A percentile compares a stretch with the other conserved stretches of the same genome.
Conservation (phyloP, 2,329 filamentous ascomycete genomes). For the Penicillium sp. region DNA sequence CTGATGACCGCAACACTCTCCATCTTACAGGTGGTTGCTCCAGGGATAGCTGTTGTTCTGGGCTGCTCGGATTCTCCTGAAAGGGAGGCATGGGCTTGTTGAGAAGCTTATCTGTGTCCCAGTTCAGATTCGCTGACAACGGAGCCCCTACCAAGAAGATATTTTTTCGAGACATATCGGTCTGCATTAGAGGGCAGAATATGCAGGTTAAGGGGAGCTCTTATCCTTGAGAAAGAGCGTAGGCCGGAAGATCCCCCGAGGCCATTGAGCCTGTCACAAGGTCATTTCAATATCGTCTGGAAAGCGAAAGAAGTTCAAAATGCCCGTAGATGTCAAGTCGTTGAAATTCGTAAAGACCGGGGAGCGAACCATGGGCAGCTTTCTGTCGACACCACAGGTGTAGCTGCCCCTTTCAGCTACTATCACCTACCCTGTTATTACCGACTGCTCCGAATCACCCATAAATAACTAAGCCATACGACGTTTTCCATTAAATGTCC, state of each 20-base stretch:
- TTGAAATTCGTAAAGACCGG: neutral
- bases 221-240: neutral
- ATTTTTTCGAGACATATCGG: slow-evolving; percentile 24
- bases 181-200: neutral
- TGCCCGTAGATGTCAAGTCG: neutral
- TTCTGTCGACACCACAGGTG: neutral
- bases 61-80: slow-evolving; percentile 1
- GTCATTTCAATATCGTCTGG: too few species aligned
- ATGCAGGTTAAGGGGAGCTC: neutral
- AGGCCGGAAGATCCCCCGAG: neutral
- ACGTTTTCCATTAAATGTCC: neutral
- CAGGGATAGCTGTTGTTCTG: slow-evolving; percentile 6
- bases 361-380: neutral
- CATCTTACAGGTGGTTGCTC: slow-evolving; percentile 20
- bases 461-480: neutral
- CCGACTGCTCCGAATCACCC: neutral
- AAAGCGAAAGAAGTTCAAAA: neutral
- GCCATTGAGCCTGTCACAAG: neutral
- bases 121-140: slow-evolving; percentile 44
- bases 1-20: slow-evolving; percentile 23
- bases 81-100: slow-evolving; percentile 37
- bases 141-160: slow-evolving; percentile 58
- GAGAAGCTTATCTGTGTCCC: slow-evolving; percentile 47
- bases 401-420: neutral
- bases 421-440: neutral